Evolutionary conservation across 768 basidiomycete genomes (phyloP), one percentile per base, ranked within the genome.

Genomic region (Dioszegia aurantiaca): DNA sequence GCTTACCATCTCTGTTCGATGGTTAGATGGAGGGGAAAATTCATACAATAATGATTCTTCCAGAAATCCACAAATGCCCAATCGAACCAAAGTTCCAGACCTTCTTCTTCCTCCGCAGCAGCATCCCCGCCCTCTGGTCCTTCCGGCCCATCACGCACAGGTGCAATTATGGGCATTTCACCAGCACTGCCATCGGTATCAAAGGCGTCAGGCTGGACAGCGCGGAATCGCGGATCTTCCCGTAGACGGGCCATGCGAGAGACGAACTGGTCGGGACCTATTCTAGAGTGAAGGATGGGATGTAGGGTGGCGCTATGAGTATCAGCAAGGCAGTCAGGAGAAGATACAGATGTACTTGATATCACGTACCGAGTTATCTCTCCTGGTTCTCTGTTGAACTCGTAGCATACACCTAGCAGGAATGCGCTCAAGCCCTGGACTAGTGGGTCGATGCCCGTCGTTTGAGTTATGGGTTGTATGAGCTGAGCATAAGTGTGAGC

Each of bases 31-130:
- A 9, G 36, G 36, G 17, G 43, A n/a, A 44, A 24, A 77, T n/a
- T n/a, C 88, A 73, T 67, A 94, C 94, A 90, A 71, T 92, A 95
- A 71, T 94, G 93, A 44, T 90, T 92, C 79, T 98, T 98, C 88
- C 90, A 93, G 76, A 97, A 99, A 77, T 99, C 95, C 5, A 95
- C 85, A 77, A 98, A 98, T 0, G 87, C 83, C 90, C 93, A 98
- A 75, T 98, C 93, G 71, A 98, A 89, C 95, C 95, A 98, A 37
- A 95, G 82, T 77, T 92, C 90, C 26, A 72, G 60, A 19, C 74
- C 74, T 39, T 78, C 80, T 26, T 85, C 88, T 68, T 89, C 87
- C 61, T 84, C 84, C 51, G 80, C 78, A 16, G 77, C 70, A 10
- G 68, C 65, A 17, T 63, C 68, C 1, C 58, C 44, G 31, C 23